Base-by-base conservation (phyloP, 306 rosid genomes). In the Corylus americana region DNA sequence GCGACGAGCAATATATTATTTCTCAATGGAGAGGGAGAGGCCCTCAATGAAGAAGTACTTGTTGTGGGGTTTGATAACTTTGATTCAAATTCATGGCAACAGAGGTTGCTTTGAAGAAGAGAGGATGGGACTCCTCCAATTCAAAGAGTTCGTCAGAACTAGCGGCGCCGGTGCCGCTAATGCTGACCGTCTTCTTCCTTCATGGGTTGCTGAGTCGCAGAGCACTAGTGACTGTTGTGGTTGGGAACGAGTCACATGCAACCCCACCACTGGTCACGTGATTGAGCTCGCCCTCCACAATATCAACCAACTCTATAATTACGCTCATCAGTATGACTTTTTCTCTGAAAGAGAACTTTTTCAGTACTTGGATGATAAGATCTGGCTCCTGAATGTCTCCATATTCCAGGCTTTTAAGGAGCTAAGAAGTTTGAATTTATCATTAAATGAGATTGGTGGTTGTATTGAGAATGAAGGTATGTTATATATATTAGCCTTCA, bases 91-190 rank as follows among this genome's bases (percentile, higher is more conserved):
- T 8, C 44, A 66, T 66, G 71, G 45, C 9, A 17, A 14, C 71
- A 5, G 12, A 66, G 71, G 47, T 66, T 66, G 71, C 71, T 31
- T 66, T n/a, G n/a, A 66, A 16, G 17, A 66, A 11, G 71, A 66
- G 49, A 66, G 44, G 47, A 14, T 6, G 16, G 49, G 47, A 1
- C 47, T 66, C 16, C 11, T 66, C 9, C 22, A 35, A 29, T 1
- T 66, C 20, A 66, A 66, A 42, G 20, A 13, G 2, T 66, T 31
- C 5, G 7, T 66, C 47, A 13, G 10, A n/a, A 9, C 20, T 49
- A 39, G 29, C 45, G 55, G 17, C 42, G 5, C 42, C 11, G 1
- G 1, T 1, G 16, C 16, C 42, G 42, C 5, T 51, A 0, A 4
- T 5, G 16, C 16, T 51, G 18, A 16, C 55, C 5, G 16, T 14